phyloP scores from a whole-genome alignment of 2,329 filamentous ascomycete genomes.

The Ophiocordyceps camponoti-floridani region DNA sequence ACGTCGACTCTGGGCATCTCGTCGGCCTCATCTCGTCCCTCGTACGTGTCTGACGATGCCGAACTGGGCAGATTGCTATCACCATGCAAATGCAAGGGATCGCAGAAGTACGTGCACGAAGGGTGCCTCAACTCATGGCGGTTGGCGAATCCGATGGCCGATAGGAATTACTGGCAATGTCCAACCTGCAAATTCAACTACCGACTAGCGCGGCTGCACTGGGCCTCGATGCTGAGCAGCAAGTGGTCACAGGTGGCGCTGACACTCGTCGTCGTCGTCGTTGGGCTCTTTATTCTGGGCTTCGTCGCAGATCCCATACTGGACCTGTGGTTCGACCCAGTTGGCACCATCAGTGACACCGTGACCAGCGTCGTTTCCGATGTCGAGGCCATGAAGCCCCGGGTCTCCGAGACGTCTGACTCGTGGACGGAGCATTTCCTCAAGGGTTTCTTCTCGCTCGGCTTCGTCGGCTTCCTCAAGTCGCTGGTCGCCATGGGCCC shows the following conservation, averaged over 20 bases:
- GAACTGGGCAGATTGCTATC: conserved; percentile 63
- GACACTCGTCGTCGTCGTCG: conserved; percentile 52
- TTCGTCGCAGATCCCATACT: conserved; percentile 89
- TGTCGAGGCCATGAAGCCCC: conserved; percentile 14
- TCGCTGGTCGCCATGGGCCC: conserved; percentile 57
- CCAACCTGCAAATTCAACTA: conserved; percentile 79
- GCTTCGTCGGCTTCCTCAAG: conserved; percentile 71
- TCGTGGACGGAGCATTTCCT: conserved; percentile 72
- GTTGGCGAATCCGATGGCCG: conserved; percentile 44
- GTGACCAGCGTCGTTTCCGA: conserved; percentile 27
- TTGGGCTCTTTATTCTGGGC: conserved; percentile 65
- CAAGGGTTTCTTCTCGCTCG: conserved; percentile 81
- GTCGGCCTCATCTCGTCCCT: conserved; percentile 15
- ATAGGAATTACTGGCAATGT: conserved; percentile 69
- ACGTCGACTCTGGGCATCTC: conserved; percentile 15
- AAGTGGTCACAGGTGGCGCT: conserved; percentile 47
- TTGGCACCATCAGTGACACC: conserved; percentile 38
- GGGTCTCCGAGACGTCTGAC: conserved; percentile 28
- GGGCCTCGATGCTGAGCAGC: conserved; percentile 53
- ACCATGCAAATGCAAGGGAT: conserved; percentile 87
- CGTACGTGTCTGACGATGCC: conserved; percentile 57
- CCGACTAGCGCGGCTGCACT: conserved; percentile 57
- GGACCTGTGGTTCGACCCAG: conserved; percentile 69
- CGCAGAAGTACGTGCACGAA: conserved; percentile 86
- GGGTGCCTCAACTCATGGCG: conserved; percentile 76